Base-by-base conservation (phyloP, 371 early-diverging fungal species). In the Mucor sp. region DNA sequence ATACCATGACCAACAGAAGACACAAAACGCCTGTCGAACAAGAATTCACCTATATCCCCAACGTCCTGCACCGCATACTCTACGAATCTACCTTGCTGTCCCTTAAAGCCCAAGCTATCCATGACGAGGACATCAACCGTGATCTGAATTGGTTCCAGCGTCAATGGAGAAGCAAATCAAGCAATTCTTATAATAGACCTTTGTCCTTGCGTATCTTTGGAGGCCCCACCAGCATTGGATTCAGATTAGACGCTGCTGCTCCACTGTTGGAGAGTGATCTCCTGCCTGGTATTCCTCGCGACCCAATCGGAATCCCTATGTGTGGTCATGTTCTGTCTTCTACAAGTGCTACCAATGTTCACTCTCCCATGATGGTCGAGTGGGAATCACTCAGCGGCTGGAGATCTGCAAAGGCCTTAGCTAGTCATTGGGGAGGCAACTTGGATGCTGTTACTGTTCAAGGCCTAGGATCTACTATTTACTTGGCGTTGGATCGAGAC, bases 401-500 rank as follows among this genome's bases (percentile, higher is more conserved):
- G 74, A 62, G 73, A 27, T 60, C 69, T 15, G 74, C 81, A 12
- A 77, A 75, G 33, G 67, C 79, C 23, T 70, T 88, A 35, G 87
- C 90, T 17, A 76, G 82, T 28, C 91, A 92, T 72, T 92, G 88
- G 77, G 92, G 92, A 37, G 93, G 93, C 30, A 91, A 92, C 48
- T 71, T 93, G 33, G 86, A 87, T 32, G 73, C 85, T 14, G 85
- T 91, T 6, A 87, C 89, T 0, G 88, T 89, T 75, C 91, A 93
- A 41, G 91, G 91, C 9, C 82, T 89, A 41, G 93, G 93, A 7
- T 87, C 92, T 1, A 92, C 91, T 43, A 79, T 88, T 28, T 93
- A 89, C 59, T 77, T 93, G n/a, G 88, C 91, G 30, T 69, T 93
- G 48, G 89, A 84, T 62, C 87, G 91, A 12, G 82, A 86, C 30